Evolutionary conservation across 768 basidiomycete genomes (phyloP).

Genomic region (Sporobolomyces phaffii): DNA sequence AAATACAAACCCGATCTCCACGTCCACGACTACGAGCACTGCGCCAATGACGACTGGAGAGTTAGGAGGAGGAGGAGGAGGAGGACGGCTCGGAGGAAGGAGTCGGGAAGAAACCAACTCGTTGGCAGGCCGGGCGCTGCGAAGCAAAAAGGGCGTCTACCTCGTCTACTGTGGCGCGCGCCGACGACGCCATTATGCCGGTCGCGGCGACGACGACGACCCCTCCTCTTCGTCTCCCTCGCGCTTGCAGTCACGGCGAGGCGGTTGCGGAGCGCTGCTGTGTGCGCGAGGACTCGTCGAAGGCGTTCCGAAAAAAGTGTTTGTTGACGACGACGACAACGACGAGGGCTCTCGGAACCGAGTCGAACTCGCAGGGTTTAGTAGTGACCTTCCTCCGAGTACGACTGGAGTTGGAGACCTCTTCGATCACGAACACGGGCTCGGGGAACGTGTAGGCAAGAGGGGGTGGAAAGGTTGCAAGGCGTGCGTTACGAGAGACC

Average conservation of each 20-base stretch:
- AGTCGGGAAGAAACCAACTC: slow-evolving; percentile 2
- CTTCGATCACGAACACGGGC: neutral
- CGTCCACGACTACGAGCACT: neutral
- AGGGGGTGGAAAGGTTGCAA: neutral
- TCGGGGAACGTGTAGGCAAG: neutral
- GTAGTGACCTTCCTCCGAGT: neutral
- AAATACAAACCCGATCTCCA: neutral
- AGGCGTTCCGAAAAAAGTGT: neutral
- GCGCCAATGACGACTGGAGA: no score
- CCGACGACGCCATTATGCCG: no score
- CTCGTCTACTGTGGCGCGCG: slow-evolving; percentile 4
- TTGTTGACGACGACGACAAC: neutral
- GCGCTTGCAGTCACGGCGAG: no score
- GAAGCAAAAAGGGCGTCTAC: slow-evolving; percentile 3
- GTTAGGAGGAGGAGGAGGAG: neutral
- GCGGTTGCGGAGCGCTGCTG: neutral
- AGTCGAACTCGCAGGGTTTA: neutral
- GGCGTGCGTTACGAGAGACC: neutral
- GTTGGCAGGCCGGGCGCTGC: neutral
- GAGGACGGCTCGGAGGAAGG: no score
- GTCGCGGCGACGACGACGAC: no score
- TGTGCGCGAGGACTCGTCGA: slow-evolving; percentile 2
- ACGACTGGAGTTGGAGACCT: neutral
- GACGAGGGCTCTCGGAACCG: neutral
- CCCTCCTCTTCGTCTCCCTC: no score